phyloP scores from a whole-genome alignment of 2,329 filamentous ascomycete species.

The Coniochaeta ligniaria region DNA sequence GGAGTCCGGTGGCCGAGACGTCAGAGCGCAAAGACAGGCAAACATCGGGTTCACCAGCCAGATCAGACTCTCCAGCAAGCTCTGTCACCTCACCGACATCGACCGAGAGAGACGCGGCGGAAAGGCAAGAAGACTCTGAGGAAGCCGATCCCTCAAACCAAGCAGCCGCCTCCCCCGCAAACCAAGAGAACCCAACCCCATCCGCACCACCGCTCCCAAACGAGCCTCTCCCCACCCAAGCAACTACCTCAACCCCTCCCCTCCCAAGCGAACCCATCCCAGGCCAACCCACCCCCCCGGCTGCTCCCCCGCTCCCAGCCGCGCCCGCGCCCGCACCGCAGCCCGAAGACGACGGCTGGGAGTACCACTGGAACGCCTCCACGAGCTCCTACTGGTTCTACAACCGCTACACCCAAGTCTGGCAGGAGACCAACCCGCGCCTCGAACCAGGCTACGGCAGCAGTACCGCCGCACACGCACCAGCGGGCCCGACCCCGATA shows the following conservation, averaged over 20 bases:
- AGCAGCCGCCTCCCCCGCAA: neutral
- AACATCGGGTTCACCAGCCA: neutral
- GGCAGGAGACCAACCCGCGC: constrained; percentile 84
- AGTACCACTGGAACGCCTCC: constrained; percentile 65
- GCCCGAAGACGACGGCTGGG: constrained; percentile 72
- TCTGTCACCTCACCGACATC: neutral
- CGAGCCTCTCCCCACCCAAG: neutral
- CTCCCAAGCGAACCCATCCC: constrained; percentile 15
- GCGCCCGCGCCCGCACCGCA: constrained; percentile 28
- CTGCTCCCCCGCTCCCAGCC: constrained; percentile 28
- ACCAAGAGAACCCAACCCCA: neutral
- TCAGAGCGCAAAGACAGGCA: neutral
- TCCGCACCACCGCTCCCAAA: neutral
- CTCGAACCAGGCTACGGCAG: constrained; percentile 29
- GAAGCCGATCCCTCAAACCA: neutral
- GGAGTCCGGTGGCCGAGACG: neutral
- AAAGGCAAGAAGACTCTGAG: neutral
- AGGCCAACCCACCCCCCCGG: constrained; percentile 3
- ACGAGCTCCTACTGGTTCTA: constrained; percentile 73
- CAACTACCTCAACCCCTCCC: constrained; percentile 6
- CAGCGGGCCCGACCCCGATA: constrained; percentile 14
- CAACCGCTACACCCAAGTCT: constrained; percentile 68
- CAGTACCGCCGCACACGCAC: constrained; percentile 19
- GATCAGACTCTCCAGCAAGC: neutral
- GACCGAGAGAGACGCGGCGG: neutral